Conservation (phyloP, 768 basidiomycete genomes). For the Infundibulicybe gibba region DNA sequence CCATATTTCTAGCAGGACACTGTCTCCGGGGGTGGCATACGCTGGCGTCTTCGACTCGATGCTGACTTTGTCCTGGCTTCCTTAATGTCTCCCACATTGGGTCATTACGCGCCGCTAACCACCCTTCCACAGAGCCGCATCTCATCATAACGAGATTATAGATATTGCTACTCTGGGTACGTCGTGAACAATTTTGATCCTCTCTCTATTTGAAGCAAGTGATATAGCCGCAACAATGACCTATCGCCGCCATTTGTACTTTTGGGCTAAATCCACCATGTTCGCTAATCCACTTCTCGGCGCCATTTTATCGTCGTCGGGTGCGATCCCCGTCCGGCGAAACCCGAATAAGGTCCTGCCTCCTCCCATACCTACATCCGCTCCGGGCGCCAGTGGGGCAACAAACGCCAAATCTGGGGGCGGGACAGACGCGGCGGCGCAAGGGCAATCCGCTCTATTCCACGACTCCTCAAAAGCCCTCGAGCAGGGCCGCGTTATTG, state of each 20-base stretch:
- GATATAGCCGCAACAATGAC: slow-evolving; percentile 51
- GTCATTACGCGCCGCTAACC: slow-evolving; percentile 32
- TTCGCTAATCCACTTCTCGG: slow-evolving; percentile 56
- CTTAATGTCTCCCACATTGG: no score
- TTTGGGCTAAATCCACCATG: slow-evolving; percentile 68
- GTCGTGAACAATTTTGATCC: slow-evolving; percentile 4
- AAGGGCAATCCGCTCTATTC: slow-evolving; percentile 44
- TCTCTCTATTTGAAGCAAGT: not conserved
- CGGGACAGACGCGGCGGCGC: slow-evolving; percentile 4
- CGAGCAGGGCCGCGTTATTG: slow-evolving; percentile 51
- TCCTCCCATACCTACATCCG: no score
- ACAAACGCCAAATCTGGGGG: slow-evolving; percentile 1
- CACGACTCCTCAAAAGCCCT: slow-evolving; percentile 52
- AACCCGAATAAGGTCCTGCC: slow-evolving; percentile 43
- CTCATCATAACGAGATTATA: slow-evolving; percentile 69
- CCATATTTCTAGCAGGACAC: no score
- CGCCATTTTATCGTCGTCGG: slow-evolving; percentile 53
- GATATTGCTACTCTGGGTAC: slow-evolving; percentile 47
- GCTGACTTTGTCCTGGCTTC: no score
- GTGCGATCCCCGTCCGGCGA: slow-evolving; percentile 70
- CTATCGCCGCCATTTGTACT: slow-evolving; percentile 51
- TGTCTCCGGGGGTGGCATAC: no score
- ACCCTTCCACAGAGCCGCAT: slow-evolving; percentile 40
- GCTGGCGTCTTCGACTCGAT: no score
- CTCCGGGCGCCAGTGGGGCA: no score